Conservation (phyloP, 441 rosid species). For the Gossypium lobatum region DNA sequence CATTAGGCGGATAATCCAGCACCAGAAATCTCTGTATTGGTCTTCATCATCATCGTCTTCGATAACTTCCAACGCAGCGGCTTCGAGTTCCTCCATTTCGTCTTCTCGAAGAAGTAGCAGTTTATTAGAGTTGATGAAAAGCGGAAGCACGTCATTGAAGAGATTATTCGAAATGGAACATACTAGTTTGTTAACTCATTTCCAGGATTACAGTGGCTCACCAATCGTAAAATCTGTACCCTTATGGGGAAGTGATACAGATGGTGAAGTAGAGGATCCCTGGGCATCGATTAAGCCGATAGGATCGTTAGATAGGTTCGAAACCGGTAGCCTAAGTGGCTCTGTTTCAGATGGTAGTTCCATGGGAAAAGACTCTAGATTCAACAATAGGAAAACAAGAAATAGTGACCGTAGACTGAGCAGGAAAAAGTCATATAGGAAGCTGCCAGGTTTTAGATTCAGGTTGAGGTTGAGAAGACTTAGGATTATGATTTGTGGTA, state of each 20-base stretch:
- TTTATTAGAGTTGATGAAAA: constrained; percentile 35
- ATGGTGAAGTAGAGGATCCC: constrained; percentile 27
- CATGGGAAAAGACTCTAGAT: constrained; percentile 8
- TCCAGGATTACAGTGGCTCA: constrained; percentile 34
- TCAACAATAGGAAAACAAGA: not conserved
- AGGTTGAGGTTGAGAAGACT: constrained; percentile 27
- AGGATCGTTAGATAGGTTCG: not conserved
- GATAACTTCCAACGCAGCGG: not conserved
- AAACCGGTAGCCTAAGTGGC: not conserved
- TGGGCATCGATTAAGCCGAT: constrained; percentile 29
- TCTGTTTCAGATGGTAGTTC: constrained; percentile 22
- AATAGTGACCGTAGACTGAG: constrained; percentile 19
- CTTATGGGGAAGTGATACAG: constrained; percentile 38
- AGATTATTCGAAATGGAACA: constrained; percentile 47
- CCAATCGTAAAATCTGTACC: constrained; percentile 29
- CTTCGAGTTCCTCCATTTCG: constrained; percentile 22
- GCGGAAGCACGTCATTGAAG: constrained; percentile 30
- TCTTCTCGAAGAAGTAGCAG: constrained; percentile 23
- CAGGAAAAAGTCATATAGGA: constrained; percentile 39
- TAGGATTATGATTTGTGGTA: constrained; percentile 38
- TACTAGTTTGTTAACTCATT: constrained; percentile 32
- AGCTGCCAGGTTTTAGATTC: constrained; percentile 36
- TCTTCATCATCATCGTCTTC: constrained; percentile 26
- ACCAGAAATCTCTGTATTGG: constrained; percentile 28
- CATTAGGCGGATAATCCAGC: constrained; percentile 26